Base-by-base conservation (phyloP, 306 rosid genomes). In the Castanea crenata region DNA sequence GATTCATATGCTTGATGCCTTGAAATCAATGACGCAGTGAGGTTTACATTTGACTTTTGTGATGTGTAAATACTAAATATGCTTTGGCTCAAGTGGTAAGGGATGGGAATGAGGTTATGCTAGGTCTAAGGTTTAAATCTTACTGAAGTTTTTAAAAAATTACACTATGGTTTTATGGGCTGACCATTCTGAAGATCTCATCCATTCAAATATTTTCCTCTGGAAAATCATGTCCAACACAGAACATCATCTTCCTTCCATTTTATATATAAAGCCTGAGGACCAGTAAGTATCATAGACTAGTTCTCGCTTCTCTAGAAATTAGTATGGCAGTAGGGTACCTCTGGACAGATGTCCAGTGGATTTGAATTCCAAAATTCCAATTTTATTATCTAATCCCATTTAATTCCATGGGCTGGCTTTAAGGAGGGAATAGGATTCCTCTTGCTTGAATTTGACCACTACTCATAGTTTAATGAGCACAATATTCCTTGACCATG, bases 211-310 rank as follows among this genome's bases (percentile, higher is more conserved):
- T 29, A 20, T 56, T 80, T 57, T 64, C 49, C 56, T 78, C 55
- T 74, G 54, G 71, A 34, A 54, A 14, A 54, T 29, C 70, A 72
- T 63, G 73, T 38, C 65, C 57, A 57, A 51, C 51, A 16, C 4
- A 69, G 62, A 14, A 38, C 61, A 23, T 67, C 52, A 44, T 65
- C 34, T 20, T 82, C 71, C 56, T 16, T 35, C 72, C 70, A 20
- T 46, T 32, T 49, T 79, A 5, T 68, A 38, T 74, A 78, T 72
- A 63, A 55, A 35, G 57, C 70, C 79, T 62, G 23, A 54, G 35
- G 23, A 32, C 34, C 65, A 44, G 27, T 56, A 25, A 38, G 11
- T 2, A 38, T 38, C 46, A 7, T 38, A 38, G 46, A 8, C 9
- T 18, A 25, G 34, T 25, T 23, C 34, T 68, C 35, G 72, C 16